Percentiles rank a stretch among this genome's conserved stretches.
Evolutionary conservation across 345 rosid genomes (phyloP).

Genomic region (Dipteronia sinensis): DNA sequence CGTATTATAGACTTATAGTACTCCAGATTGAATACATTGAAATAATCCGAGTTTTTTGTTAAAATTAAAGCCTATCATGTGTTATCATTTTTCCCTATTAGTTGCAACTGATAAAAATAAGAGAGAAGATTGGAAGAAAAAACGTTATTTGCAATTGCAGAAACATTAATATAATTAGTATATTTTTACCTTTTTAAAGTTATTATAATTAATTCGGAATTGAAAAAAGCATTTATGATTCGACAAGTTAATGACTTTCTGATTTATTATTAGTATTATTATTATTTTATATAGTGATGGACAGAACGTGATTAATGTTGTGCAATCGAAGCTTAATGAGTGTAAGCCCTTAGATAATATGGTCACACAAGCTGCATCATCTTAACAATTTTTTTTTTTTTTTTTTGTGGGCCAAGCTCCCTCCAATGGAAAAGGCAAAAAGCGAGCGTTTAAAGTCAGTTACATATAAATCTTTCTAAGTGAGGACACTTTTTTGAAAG

Average conservation of each 20-base stretch:
- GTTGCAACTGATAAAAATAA: not conserved
- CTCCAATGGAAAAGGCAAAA: constrained; percentile 16
- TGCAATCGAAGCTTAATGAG: not conserved
- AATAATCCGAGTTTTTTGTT: not conserved
- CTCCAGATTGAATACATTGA: not conserved
- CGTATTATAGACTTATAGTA: not conserved
- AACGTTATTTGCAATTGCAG: not conserved
- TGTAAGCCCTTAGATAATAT: too few species aligned
- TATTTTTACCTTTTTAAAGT: too few species aligned
- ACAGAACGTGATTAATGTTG: not conserved
- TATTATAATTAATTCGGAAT: too few species aligned
- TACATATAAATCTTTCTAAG: constrained; percentile 20
- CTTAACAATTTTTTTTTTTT: not conserved
- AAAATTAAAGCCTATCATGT: not conserved
- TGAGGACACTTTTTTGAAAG: constrained; percentile 18
- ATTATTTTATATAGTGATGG: too few species aligned
- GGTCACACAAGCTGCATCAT: too few species aligned
- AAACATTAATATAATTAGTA: too few species aligned
- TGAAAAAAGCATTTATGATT: too few species aligned
- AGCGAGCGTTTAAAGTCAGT: constrained; percentile 1
- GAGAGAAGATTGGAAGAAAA: not conserved
- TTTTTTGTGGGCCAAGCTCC: constrained; percentile 20
- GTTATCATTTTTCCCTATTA: not conserved
- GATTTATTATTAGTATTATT: too few species aligned
- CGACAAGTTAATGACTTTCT: too few species aligned